Evolutionary conservation across 176 grass and related monocot species (phyloP), one percentile per base, ranked within the genome.

Genomic region (Carex littledalei): DNA sequence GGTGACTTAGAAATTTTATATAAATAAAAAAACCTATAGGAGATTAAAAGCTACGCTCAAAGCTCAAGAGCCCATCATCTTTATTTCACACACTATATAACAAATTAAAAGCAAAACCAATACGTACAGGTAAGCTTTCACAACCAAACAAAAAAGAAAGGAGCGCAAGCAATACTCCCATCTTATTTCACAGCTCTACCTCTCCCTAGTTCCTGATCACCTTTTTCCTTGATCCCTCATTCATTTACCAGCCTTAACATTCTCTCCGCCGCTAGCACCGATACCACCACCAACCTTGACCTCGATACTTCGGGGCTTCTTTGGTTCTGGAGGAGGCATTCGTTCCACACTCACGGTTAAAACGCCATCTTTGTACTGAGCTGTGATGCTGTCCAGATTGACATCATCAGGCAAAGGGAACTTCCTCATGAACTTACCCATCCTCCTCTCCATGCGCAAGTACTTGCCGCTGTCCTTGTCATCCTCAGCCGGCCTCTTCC

Each of bases 371-470:
- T 53, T 87, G 79, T 86, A 90, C 55, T 80, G 84, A 0, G 91
- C 89, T 24, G 54, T 32, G 67, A 94, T 20, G 73, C 75, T 84
- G 60, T 94, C 88, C 15, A 88, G 45, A 67, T 89, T 84, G 41
- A 88, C 79, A 70, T 88, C 84, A 3, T 92, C 90, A 20, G 86
- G 89, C 43, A 94, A 76, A 49, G 86, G 54, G 85, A 92, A 94
- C 72, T 55, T 74, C 20, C 86, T 55, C 91, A 92, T 90, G 82
- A 97, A 94, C 74, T 90, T 97, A 45, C 94, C 91, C 87, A 91
- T 81, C 63, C 89, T 61, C 43, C 93, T 41, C 87, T 95, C 93
- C 85, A 92, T 91, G 43, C 90, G 63, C 18, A 91, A 80, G 75
- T 91, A 95, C 85, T 86, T 92, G 2, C 39, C 29, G 34, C 29